Conservation (phyloP, 2,329 filamentous ascomycete genomes). For the Thermomyces lanuginosus region DNA sequence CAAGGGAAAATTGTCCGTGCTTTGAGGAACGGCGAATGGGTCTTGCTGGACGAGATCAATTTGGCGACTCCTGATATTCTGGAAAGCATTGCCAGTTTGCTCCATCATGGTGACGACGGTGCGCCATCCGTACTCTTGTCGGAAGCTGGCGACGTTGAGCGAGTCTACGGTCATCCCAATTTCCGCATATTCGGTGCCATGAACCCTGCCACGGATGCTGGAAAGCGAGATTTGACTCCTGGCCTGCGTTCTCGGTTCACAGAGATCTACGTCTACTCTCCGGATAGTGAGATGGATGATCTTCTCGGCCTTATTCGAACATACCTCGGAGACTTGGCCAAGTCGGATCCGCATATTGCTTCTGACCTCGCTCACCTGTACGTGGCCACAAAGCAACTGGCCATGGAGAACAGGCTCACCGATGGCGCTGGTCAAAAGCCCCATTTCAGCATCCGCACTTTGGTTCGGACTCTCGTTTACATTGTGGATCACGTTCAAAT, state of each 20-base stretch:
- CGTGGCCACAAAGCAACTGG: constrained; percentile 66
- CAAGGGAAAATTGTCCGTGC: constrained; percentile 95
- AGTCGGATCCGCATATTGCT: constrained; percentile 55
- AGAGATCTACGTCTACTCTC: constrained; percentile 83
- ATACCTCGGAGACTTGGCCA: constrained; percentile 59
- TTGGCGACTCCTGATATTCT: constrained; percentile 86
- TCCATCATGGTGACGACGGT: constrained; percentile 54
- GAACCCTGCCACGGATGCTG: constrained; percentile 96
- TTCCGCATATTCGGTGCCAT: constrained; percentile 97
- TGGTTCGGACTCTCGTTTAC: constrained; percentile 80
- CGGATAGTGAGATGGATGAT: constrained; percentile 73
- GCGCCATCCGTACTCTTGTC: constrained; percentile 73
- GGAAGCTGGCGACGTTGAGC: constrained; percentile 84
- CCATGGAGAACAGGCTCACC: constrained; percentile 67
- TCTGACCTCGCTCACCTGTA: constrained; percentile 77
- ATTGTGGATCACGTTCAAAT: constrained; percentile 67
- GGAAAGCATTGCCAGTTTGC: constrained; percentile 78
- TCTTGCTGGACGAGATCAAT: constrained; percentile 93
- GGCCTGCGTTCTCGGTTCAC: constrained; percentile 86
- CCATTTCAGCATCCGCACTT: constrained; percentile 87
- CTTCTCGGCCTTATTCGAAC: constrained; percentile 74
- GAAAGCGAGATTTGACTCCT: constrained; percentile 82
- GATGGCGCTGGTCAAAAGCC: constrained; percentile 93
- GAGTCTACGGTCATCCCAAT: constrained; percentile 73
- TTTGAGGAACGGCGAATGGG: constrained; percentile 91